Conservation (phyloP, 1,284 basidiomycete species). For the Coniferiporia weirii region DNA sequence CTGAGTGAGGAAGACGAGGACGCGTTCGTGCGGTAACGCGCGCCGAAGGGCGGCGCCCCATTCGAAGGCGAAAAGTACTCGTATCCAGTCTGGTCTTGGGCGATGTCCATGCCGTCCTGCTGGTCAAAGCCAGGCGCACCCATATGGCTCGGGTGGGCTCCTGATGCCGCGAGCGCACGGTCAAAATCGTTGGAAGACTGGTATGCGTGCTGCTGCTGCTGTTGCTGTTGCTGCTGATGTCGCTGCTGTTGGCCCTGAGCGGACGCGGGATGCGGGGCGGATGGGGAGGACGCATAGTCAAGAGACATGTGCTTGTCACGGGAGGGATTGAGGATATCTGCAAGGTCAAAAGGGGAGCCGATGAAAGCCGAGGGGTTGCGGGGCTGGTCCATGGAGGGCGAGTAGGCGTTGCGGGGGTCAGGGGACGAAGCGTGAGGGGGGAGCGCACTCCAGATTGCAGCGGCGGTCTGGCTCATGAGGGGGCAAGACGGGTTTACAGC, state of each 20-base stretch:
- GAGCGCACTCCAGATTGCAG: conserved; percentile 16
- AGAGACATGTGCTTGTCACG: conserved; percentile 46
- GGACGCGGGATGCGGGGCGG: conserved; percentile 28
- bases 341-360: conserved; percentile 27
- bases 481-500: conserved; percentile 2
- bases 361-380: conserved; percentile 28
- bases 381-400: conserved; percentile 15
- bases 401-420: conserved; percentile 10
- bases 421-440: neutral
- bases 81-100: conserved; percentile 44
- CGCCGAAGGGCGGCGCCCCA: conserved; percentile 39
- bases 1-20: conserved; percentile 60
- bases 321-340: conserved; percentile 43
- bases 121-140: conserved; percentile 36
- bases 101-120: conserved; percentile 39
- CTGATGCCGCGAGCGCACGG: conserved; percentile 35
- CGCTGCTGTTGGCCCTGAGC: conserved; percentile 34
- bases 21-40: conserved; percentile 60
- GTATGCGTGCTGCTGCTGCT: conserved; percentile 7
- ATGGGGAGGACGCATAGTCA: conserved; percentile 37
- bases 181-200: conserved; percentile 38
- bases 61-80: conserved; percentile 52
- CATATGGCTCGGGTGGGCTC: conserved; percentile 31
- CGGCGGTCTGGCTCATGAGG: conserved; percentile 17
- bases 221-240: too few species aligned